Base-by-base conservation (phyloP, 2,329 filamentous ascomycete genomes). In the Lomentospora prolificans region DNA sequence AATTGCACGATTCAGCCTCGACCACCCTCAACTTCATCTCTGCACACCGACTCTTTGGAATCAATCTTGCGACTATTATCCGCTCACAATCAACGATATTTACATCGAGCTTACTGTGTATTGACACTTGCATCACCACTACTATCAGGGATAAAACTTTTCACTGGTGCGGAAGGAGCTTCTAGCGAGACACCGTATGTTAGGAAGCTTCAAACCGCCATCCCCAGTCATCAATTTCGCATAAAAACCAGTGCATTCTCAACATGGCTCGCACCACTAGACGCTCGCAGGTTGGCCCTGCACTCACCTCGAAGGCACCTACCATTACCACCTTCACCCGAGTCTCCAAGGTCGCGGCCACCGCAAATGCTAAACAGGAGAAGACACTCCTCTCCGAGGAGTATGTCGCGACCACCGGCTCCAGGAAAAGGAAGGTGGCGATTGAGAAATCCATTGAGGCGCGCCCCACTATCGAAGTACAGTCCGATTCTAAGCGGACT, bases 241-340 rank as follows among this genome's bases (percentile, higher is more conserved):
- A n/a, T n/a, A n/a, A n/a, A n/a, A n/a, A n/a, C n/a, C n/a, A n/a
- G n/a, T n/a, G n/a, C n/a, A n/a, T n/a, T n/a, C n/a, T 48, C 58
- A 63, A 51, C 54, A 68, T 60, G 61, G 60, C 61, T 64, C 69
- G 56, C 62, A 60, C 60, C 22, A 55, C 61, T 56, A 64, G 60
- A 60, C 60, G 63, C 57, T 55, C 53, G n/a, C 25, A 44, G 39
- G 53, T 33, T 17, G 53, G 53, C n/a, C 53, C 41, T 55, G 61
- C 54, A 52, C 52, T 59, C 19, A 60, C 66, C 41, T 60, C 57
- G 55, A 58, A 58, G 30, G 48, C 61, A 27, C 31, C 55, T 12
- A 58, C 65, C 60, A 77, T 79, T 55, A 68, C 64, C 66, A 70
- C 60, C 62, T 79, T 78, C 62, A 62, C 71, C 50, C 76, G 75